These are phyloP conservation scores for Colletotrichum costaricense DNA, from an alignment of 2,329 filamentous ascomycete genomes.

Conservation along the genomic window DNA sequence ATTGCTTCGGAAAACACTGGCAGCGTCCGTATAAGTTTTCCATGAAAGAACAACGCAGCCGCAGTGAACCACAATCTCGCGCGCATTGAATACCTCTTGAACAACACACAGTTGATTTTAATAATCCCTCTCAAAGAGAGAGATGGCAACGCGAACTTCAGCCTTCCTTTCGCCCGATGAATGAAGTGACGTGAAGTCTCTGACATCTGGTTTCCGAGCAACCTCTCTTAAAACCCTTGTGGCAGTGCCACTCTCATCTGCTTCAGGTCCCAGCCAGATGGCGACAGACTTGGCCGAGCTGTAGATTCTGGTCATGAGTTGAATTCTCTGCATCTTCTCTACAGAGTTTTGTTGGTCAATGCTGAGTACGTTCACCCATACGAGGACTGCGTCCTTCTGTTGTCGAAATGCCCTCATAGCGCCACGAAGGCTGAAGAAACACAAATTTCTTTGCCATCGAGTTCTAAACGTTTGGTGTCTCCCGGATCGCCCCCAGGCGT, in stretches of 20 bases:
- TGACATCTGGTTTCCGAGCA: too few species aligned
- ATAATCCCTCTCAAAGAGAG: not conserved
- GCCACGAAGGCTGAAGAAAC: not conserved
- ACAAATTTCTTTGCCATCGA: not conserved
- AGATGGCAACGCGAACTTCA: not conserved
- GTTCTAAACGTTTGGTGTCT: not conserved
- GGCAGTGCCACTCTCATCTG: not conserved
- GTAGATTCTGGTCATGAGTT: not conserved
- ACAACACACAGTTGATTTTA: not conserved
- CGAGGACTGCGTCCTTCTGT: not conserved
- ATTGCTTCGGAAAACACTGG: not conserved
- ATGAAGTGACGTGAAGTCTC: not conserved
- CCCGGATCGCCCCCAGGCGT: not conserved
- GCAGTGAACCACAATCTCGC: not conserved
- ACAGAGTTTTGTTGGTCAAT: not conserved
- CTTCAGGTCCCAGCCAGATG: not conserved
- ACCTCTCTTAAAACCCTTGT: not conserved
- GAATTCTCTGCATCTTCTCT: not conserved
- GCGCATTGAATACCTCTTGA: not conserved
- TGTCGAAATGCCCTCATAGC: not conserved
- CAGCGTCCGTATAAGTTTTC: not conserved
- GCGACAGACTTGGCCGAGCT: not conserved
- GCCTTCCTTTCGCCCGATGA: not conserved
- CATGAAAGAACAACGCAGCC: not conserved
- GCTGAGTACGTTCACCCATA: not conserved